A percentile compares a stretch with the other conserved stretches of the same genome.
Evolutionary conservation across 176 grass and related monocot species (phyloP).

Genomic region (Pontederia paniculata): DNA sequence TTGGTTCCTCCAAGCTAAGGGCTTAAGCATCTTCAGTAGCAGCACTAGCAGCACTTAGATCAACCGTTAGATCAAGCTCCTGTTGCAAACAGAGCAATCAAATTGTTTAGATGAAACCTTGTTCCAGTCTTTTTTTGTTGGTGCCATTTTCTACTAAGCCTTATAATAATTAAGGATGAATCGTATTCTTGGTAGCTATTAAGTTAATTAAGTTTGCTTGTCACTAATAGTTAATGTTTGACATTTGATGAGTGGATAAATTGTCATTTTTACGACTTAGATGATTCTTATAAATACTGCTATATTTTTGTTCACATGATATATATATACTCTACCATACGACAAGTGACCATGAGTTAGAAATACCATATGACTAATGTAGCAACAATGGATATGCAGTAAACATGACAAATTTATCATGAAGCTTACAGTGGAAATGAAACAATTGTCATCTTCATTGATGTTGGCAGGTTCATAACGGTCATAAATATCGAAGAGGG

Average conservation of each 20-base stretch:
- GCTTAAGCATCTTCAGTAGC: constrained; percentile 35
- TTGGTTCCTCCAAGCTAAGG: too few species aligned
- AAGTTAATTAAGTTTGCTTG: too few species aligned
- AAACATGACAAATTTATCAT: background rate
- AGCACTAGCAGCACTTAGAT: constrained; percentile 52
- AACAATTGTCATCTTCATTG: constrained; percentile 56
- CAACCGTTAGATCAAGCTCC: constrained; percentile 48
- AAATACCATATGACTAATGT: background rate
- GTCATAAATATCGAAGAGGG: constrained; percentile 88
- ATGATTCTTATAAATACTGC: too few species aligned
- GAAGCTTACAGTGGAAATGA: constrained; percentile 54
- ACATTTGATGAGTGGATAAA: too few species aligned
- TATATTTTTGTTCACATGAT: too few species aligned
- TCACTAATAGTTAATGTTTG: too few species aligned
- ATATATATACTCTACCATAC: constrained; percentile 39
- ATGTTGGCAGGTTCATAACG: constrained; percentile 57
- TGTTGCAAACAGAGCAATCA: constrained; percentile 1
- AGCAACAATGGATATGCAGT: background rate
- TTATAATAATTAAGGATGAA: too few species aligned
- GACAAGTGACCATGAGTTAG: background rate
- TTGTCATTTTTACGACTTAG: too few species aligned
- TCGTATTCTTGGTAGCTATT: too few species aligned
- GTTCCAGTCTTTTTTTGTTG: background rate
- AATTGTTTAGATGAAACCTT: background rate
- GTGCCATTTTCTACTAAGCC: too few species aligned